Base-by-base conservation (phyloP, 805 yeast species). In the Metschnikowia bowlesiae region DNA sequence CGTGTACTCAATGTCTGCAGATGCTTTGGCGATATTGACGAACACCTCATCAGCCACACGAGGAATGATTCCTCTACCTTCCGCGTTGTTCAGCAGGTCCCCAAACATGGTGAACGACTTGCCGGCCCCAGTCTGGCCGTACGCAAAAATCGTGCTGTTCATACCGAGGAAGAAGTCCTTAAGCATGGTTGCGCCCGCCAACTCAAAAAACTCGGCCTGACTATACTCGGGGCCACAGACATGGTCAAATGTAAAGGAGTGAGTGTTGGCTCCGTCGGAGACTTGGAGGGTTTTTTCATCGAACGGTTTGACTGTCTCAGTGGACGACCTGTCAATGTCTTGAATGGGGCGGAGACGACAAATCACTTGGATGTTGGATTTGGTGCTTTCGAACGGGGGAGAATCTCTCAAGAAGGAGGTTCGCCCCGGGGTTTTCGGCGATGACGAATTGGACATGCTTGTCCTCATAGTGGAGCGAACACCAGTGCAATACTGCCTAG, bases 61-160 rank as follows among this genome's bases (percentile, higher is more conserved):
- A 0, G 95, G 95, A 14, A 86, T 83, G 28, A 87, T 71, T 2
- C 97, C 97, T 38, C 56, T 58, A 8, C 48, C 65, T 14, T 70
- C 68, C 34, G 44, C 36, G 13, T 22, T 43, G 6, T 48, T 43
- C 39, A 29, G 42, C 11, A 38, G 39, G n/a, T 39, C 51, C 1
- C 94, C 94, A 78, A 85, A 79, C 89, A 87, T 83, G 2, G 92
- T 83, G 60, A 79, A 80, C 0, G 91, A 79, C 64, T 87, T 87
- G 6, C 94, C 94, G 1, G 89, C 76, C 0, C 89, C 88, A 0
- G 88, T 82, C 59, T 85, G 92, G 8, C 95, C 96, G 65, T 86
- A 88, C 0, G 91, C 87, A 35, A 87, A 67, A 0, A 88, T 81
- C 0, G 92, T 81, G 18, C 90, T 88, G 62, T 87, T 87, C 61